Evolutionary conservation across 148 eudicot species (phyloP).

Genomic region (Vaccinium darrowii): DNA sequence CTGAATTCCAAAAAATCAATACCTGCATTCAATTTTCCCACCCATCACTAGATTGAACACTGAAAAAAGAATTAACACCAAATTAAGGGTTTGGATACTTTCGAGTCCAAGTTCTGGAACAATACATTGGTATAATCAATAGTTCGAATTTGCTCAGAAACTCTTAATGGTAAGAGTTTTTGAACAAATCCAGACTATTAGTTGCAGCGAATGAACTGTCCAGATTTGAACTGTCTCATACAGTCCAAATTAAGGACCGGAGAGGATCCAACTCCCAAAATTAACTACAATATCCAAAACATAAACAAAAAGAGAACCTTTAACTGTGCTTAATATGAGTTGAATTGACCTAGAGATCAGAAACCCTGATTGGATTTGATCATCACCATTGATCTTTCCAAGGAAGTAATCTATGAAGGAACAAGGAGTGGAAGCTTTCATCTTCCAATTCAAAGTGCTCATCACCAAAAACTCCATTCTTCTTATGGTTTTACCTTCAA

Average conservation of each 20-base stretch:
- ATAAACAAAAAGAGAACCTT: conserved; percentile 38
- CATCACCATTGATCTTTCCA: conserved; percentile 30
- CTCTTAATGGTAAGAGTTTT: too few species aligned
- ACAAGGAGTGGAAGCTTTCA: conserved; percentile 73
- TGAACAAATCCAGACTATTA: too few species aligned
- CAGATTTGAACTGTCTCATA: too few species aligned
- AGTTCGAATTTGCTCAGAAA: too few species aligned
- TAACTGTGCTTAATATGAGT: conserved; percentile 53
- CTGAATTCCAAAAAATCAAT: conserved; percentile 78
- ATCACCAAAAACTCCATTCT: conserved; percentile 78
- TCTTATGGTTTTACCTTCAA: conserved; percentile 69
- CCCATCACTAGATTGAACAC: conserved; percentile 22
- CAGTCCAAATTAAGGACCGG: too few species aligned
- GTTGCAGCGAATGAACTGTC: too few species aligned
- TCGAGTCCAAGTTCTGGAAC: too few species aligned
- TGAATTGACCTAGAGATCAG: conserved; percentile 52
- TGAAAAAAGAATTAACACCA: not conserved
- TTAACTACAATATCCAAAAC: not conserved
- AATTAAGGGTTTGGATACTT: too few species aligned
- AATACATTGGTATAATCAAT: too few species aligned
- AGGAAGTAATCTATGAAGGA: conserved; percentile 64
- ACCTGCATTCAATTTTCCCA: conserved; percentile 56
- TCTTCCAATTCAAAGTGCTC: conserved; percentile 68
- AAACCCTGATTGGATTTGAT: conserved; percentile 24
- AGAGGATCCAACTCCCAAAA: too few species aligned